phyloP scores from a whole-genome alignment of 2,329 filamentous ascomycete species.

The Ciborinia camelliae region DNA sequence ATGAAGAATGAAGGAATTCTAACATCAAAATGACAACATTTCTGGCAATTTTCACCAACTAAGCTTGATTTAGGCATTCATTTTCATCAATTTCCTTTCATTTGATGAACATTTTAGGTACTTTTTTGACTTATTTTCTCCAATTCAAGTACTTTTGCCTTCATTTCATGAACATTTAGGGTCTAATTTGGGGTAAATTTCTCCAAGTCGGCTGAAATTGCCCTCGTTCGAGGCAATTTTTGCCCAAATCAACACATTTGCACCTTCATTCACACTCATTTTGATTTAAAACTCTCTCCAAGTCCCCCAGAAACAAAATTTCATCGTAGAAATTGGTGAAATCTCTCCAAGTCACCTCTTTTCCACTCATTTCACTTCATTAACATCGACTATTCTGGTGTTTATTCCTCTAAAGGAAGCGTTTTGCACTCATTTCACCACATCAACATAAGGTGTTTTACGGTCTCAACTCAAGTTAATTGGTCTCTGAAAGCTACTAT shows the following conservation, averaged over 20 bases:
- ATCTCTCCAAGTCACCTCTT: neutral
- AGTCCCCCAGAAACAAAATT: too few species aligned
- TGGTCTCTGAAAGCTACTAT: too few species aligned
- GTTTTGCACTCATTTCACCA: neutral
- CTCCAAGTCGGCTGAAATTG: rapidly evolving
- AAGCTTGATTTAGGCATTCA: too few species aligned
- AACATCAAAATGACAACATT: neutral
- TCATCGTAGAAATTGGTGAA: rapidly evolving
- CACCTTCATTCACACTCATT: neutral
- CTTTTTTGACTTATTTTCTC: neutral
- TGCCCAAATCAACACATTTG: neutral
- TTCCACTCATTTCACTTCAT: neutral
- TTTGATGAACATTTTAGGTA: neutral
- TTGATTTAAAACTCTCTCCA: too few species aligned
- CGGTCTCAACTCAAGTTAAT: neutral
- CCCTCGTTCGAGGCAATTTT: neutral
- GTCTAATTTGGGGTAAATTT: neutral
- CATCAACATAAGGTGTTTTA: neutral
- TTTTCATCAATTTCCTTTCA: neutral
- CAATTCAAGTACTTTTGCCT: neutral
- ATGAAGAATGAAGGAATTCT: neutral
- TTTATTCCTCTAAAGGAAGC: neutral
- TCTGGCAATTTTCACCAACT: rapidly evolving
- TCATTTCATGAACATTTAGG: neutral
- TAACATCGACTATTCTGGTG: too few species aligned